Base-by-base conservation (phyloP, 768 basidiomycete genomes). In the Brasilioporus rufonigricans region DNA sequence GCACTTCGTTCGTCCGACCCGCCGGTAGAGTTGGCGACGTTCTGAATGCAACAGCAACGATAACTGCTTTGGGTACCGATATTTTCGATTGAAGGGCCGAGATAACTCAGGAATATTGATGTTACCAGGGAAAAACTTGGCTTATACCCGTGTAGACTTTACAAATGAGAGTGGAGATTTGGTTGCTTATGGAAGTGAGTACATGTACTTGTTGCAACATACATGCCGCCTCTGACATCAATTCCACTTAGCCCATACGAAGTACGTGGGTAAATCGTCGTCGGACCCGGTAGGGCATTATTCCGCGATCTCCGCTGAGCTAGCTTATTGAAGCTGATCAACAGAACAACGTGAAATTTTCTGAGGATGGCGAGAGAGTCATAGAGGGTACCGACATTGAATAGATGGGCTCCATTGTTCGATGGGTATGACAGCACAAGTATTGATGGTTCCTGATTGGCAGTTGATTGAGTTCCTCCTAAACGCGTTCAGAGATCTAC, bases 71-170 rank as follows among this genome's bases (percentile, higher is more conserved):
- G 61, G 91, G 90, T 86, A 50, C 23, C 61, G 52, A 27, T 19
- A 7, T 6, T 11, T 23, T 12, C 19, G 1, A 19, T 43, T 5
- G 1, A 10, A 58, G 5, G 9, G 46, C 7, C 13, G 24, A 9
- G 31, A 38, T 53, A 10, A 41, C 27, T 36, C 19, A 57, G 10
- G 0, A 43, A 19, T 2, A 2, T 36, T 16, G 4, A 16, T 19
- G 8, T 23, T n/a, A 10, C 13, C 63, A 92, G 90, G 91, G 21
- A 89, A 81, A 66, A 87, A 80, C 27, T 74, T 93, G 48, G 91
- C 91, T 5, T 93, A 87, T 67, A 91, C 91, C 12, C 80, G 89
- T 2, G 78, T 89, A 8, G 89, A 93, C 55, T 92, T 93, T 64
- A 87, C 76, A 9, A 76, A 79, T 56, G 69, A 80, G 13, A 72